Base-by-base conservation (phyloP, 768 basidiomycete species). In the Boletus rubropictus region DNA sequence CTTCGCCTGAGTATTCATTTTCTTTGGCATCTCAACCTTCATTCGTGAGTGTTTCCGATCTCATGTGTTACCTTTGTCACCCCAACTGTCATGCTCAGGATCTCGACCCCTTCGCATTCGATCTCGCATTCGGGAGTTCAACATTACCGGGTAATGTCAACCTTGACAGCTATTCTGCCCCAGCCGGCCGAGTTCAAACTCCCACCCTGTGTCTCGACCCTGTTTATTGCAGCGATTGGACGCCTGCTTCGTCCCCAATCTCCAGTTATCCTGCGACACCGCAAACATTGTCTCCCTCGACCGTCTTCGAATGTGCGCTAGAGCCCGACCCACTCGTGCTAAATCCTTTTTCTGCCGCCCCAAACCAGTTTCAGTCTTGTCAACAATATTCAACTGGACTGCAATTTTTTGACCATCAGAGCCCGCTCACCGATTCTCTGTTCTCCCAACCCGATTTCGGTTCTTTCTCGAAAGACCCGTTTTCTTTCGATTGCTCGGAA, bases 221-320 rank as follows among this genome's bases (percentile, higher is more conserved):
- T 20, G 51, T 67, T 6, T 76, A 68, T 59, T 39, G 29, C 29
- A 36, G 31, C 40, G 69, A 71, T 33, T 79, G 76, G 76, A 67
- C 69, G 8, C 65, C 71, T 17, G 12, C 49, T 37, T 71, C 76
- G 5, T 74, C 75, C 2, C 72, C 78, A 0, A 56, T 69, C 21
- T 69, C 73, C 29, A 76, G 72, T 51, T 63, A 68, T 3, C 75
- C 78, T 1, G 49, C 66, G 5, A 73, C 76, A 5, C 74, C 76
- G 6, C 71, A 58, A 66, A 63, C 37, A 25, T 55, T 31, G 60
- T 72, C 63, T 55, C 69, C 61, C 20, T 48, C 52, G 4, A 59
- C 61, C 11, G 39, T 54, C 14, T 54, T 64, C 32, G 63, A 66
- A 32, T 51, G 57, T 27, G 34, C 40, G 6, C 33, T 58, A 20